These are phyloP conservation scores for Exophiala oligosperma DNA, from an alignment of 2,329 filamentous ascomycete genomes.

Conservation along the genomic window DNA sequence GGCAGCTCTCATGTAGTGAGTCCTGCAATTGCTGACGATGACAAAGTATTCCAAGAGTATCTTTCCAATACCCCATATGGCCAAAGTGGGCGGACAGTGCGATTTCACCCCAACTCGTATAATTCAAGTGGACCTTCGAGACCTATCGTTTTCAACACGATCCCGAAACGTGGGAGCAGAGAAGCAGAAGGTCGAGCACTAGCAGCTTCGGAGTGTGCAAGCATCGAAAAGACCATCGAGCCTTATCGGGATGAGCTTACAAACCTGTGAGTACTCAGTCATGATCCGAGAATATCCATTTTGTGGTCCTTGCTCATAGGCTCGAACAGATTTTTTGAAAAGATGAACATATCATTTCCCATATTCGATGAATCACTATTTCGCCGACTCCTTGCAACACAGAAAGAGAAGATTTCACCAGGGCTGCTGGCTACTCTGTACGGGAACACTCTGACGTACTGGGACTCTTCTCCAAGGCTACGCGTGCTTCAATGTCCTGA, in stretches of 20 bases:
- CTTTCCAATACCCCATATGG: constrained; percentile 45
- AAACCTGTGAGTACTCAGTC: constrained; percentile 42
- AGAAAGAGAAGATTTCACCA: constrained; percentile 52
- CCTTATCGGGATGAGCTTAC: constrained; percentile 53
- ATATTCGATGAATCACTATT: constrained; percentile 58
- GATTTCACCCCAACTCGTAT: constrained; percentile 34
- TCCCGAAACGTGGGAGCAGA: constrained; percentile 32
- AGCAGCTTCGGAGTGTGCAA: constrained; percentile 53
- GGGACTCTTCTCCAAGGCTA: constrained; percentile 47
- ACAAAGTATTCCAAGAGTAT: constrained; percentile 59
- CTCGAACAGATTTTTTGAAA: constrained; percentile 39
- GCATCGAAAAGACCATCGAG: constrained; percentile 60
- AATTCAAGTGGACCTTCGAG: constrained; percentile 37
- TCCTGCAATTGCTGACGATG: constrained; percentile 59
- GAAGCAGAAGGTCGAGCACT: constrained; percentile 43
- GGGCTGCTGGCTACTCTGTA: constrained; percentile 59
- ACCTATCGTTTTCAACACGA: constrained; percentile 43
- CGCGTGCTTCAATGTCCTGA: constrained; percentile 50
- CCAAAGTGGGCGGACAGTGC: constrained; percentile 21
- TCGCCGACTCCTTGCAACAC: constrained; percentile 49
- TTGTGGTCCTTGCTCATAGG: not conserved
- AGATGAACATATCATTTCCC: constrained; percentile 60
- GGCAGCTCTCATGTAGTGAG: constrained; percentile 54
- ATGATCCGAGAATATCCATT: not conserved
- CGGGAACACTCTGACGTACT: constrained; percentile 58